Evolutionary conservation across 371 early-diverging fungal species (phyloP).

Genomic region (Actinomucor elegans): DNA sequence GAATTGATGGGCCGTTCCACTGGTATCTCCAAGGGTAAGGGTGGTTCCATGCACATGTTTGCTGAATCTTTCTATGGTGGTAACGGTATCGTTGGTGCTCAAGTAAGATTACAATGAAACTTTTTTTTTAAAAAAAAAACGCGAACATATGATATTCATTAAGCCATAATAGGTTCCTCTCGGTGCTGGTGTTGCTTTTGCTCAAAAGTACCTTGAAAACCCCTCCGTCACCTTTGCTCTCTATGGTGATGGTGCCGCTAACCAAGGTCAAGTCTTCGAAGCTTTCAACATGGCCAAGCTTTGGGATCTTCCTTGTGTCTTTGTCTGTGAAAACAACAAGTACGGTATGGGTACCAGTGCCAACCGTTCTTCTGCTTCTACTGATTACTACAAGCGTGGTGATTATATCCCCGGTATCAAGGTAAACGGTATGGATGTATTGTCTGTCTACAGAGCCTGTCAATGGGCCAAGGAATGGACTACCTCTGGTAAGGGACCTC

Average conservation of each 20-base stretch:
- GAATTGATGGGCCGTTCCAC: constrained; percentile 88
- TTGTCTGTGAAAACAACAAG: constrained; percentile 99
- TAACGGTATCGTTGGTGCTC: constrained; percentile 99
- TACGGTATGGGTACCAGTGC: constrained; percentile 99
- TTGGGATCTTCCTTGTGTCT: constrained; percentile 96
- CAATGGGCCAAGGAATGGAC: constrained; percentile 86
- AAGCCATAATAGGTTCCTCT: constrained; percentile 70
- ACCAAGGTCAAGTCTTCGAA: constrained; percentile 99
- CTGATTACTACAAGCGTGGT: constrained; percentile 95
- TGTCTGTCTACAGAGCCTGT: constrained; percentile 90
- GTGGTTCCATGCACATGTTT: constrained; percentile 99
- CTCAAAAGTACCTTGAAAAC: constrained; percentile 89
- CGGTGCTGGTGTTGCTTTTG: constrained; percentile 96
- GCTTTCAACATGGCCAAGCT: constrained; percentile 99
- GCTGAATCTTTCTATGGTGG: constrained; percentile 97
- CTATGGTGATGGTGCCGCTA: constrained; percentile 99
- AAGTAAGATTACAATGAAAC: no score
- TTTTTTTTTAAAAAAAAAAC: background rate
- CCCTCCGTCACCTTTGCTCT: constrained; percentile 86
- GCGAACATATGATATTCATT: background rate
- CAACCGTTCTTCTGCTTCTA: constrained; percentile 87
- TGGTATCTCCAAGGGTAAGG: constrained; percentile 98
- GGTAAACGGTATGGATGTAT: constrained; percentile 94
- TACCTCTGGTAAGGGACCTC: constrained; percentile 87
- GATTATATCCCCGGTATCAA: constrained; percentile 96